Conservation (phyloP, 495 filamentous ascomycete genomes). For the Ascodesmis nigricans region DNA sequence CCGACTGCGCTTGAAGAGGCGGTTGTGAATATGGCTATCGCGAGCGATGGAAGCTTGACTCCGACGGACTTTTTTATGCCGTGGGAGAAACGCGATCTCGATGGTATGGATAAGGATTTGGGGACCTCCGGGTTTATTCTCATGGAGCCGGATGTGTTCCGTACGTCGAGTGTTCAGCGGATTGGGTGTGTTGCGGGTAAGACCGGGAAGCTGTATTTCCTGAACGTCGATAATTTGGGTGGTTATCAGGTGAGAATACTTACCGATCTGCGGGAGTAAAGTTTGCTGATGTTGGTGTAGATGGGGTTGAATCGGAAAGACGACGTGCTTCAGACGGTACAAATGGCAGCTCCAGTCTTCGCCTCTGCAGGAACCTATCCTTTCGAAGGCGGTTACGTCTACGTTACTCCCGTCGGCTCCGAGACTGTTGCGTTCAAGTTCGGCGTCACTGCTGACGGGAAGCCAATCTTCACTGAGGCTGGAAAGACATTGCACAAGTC, state of each 20-base stretch:
- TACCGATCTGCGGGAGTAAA: no score
- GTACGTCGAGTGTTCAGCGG: constrained; percentile 21
- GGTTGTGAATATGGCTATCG: constrained; percentile 23
- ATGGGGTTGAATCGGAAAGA: constrained; percentile 24
- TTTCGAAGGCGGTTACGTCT: constrained; percentile 27
- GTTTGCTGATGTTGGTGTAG: no score
- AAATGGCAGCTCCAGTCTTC: constrained; percentile 23
- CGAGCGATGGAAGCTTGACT: constrained; percentile 19
- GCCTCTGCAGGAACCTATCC: constrained; percentile 26
- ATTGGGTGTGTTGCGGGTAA: constrained; percentile 21
- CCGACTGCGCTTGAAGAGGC: constrained; percentile 23
- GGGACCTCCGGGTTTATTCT: constrained; percentile 23
- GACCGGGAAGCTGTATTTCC: constrained; percentile 21
- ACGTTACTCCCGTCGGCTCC: constrained; percentile 24
- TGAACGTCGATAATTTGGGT: constrained; percentile 20
- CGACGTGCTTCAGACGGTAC: constrained; percentile 22
- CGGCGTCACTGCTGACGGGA: constrained; percentile 17
- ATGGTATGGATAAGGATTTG: constrained; percentile 21
- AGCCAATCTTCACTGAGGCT: constrained; percentile 24
- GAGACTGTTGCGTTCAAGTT: constrained; percentile 25
- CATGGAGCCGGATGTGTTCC: constrained; percentile 23
- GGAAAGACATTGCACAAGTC: constrained; percentile 21
- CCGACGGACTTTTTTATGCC: constrained; percentile 17
- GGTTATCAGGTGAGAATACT: no score
- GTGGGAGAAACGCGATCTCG: constrained; percentile 15